Evolutionary conservation across 2,329 filamentous ascomycete species (phyloP), one percentile per base, ranked within the genome.

Genomic region (Magnaporthiopsis rhizophila): DNA sequence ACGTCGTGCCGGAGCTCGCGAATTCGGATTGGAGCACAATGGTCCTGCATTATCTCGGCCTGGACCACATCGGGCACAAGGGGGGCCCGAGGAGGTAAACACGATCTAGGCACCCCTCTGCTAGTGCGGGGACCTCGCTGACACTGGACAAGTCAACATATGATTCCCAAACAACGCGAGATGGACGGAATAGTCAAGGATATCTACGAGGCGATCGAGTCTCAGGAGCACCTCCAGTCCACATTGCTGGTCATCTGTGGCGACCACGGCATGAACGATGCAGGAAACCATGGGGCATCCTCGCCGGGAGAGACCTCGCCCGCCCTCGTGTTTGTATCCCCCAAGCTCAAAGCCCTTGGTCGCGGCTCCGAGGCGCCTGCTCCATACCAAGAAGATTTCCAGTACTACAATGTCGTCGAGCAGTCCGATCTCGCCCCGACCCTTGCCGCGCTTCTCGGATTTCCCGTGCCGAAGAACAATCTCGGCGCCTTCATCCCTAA

Each of bases 231-330:
- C 74, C 85, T 97, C 1, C 73, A 85, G 38, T 89, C 90, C 5
- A 92, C 94, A 0, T 78, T 99, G 2, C 83, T 99, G 59, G 87
- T 99, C 3, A 78, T 99, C 8, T 92, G 89, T 65, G 95, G 95
- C 64, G 96, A 99, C 71, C 95, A 99, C 73, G 95, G 95, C n/a
- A 99, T 99, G 95, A 99, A 98, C 70, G 94, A 98, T 70, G 95
- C 91, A 26, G 95, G 95, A 2, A 98, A 98, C 69, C 95, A 99
- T 73, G 95, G 95, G 36, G 95, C 94, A 56, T 97, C 94, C 12
- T 93, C 93, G 0, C 86, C 92, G 1, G 94, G 95, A 58, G 95
- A 99, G 78, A 98, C 95, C 1, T 97, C 94, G 0, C 89, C 95
- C 0, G 95, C 95, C 21, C 79, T 99, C 12, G 84, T 97, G 26